Evolutionary conservation across 2,329 filamentous ascomycete species (phyloP), one percentile per base, ranked within the genome.

Genomic region (Fusarium vanettenii): DNA sequence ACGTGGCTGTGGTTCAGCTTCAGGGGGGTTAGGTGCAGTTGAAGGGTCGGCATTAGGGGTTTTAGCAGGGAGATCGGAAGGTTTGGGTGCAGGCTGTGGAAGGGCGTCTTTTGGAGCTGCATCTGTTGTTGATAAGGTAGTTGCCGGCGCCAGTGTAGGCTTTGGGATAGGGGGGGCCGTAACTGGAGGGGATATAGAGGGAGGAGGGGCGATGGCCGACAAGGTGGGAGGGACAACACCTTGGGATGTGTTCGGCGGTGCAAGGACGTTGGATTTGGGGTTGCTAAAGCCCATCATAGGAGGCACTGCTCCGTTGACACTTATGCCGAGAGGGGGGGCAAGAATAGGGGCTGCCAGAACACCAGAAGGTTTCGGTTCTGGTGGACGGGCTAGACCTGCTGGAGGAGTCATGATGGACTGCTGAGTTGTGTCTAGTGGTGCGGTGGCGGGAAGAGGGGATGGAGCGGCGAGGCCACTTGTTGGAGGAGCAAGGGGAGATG

Each of bases 211-310:
- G 20, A 67, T 57, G 41, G 68, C 48, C 27, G 75, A 62, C 11
- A 76, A 56, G 22, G 69, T 62, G 14, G 78, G 76, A 59, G 76
- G 76, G 25, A 71, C 60, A 22, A 63, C 70, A 48, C 55, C 74
- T 66, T 84, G 84, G 16, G 81, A 78, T 11, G 84, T 83, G 67
- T 85, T 85, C n/a, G 85, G 86, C 14, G 81, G 83, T 35, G 86
- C 86, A n/a, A 87, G 82, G 27, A 86, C 81, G 62, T 84, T 84
- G 16, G 84, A 86, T 71, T 84, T 87, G 39, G 83, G 81, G 56
- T 50, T 78, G 37, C 76, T 64, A 31, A 68, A 60, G 79, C 79
- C 75, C 80, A 73, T 45, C 68, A 79, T 81, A 2, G 81, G 79
- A 11, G 67, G 60, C 13, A 72, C 69, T 72, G 74, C 31, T 65